Evolutionary conservation across 768 basidiomycete species (phyloP).

Genomic region (Lentinula detonsa): DNA sequence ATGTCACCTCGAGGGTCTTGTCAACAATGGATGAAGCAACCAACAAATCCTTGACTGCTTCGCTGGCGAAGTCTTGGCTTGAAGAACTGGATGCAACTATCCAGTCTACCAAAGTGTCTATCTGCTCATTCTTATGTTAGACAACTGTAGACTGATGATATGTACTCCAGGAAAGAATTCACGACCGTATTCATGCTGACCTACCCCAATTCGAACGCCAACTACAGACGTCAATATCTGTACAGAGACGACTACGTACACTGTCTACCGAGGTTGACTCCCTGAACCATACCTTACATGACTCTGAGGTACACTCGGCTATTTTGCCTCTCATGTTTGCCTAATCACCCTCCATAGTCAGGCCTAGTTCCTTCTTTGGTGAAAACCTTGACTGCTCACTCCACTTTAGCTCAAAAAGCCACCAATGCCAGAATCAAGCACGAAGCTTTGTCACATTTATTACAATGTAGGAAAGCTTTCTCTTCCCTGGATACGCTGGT

Average conservation of each 20-base stretch:
- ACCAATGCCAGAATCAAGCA: constrained; percentile 46
- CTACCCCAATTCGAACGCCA: constrained; percentile 61
- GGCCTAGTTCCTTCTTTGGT: constrained; percentile 62
- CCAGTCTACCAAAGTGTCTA: constrained; percentile 57
- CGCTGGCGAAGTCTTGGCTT: constrained; percentile 64
- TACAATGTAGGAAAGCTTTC: constrained; percentile 44
- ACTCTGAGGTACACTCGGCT: constrained; percentile 47
- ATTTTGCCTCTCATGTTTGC: constrained; percentile 6
- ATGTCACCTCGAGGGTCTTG: constrained; percentile 68
- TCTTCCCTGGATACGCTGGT: constrained; percentile 38
- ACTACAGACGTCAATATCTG: constrained; percentile 51
- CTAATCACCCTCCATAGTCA: constrained; percentile 34
- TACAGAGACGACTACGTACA: constrained; percentile 51
- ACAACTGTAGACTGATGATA: constrained; percentile 13
- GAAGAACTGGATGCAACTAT: constrained; percentile 70
- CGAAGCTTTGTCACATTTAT: constrained; percentile 49
- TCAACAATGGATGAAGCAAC: constrained; percentile 63
- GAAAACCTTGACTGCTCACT: constrained; percentile 51
- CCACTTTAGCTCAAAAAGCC: constrained; percentile 55
- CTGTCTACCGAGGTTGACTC: constrained; percentile 48
- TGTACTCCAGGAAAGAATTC: constrained; percentile 53
- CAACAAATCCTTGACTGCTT: constrained; percentile 49
- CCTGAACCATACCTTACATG: constrained; percentile 44
- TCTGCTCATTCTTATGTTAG: background rate
- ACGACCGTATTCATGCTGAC: constrained; percentile 65